phyloP scores from a whole-genome alignment of 352 stramenopile species.

The Phytopythium oedochilum region DNA sequence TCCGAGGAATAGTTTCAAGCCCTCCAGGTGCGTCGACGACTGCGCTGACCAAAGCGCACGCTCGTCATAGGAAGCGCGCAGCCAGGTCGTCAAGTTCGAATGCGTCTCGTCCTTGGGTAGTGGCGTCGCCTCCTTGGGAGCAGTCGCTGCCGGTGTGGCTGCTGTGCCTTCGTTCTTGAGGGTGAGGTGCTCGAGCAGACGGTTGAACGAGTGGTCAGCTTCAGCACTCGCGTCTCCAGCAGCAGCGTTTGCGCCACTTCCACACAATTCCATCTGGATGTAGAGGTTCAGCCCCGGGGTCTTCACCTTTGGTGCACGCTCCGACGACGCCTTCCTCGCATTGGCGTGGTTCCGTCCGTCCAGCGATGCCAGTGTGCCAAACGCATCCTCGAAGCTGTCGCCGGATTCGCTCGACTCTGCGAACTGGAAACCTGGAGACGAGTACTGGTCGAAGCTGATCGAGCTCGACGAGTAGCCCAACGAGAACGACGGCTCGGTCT shows the following conservation, averaged over 20 bases:
- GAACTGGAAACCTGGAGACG: conserved; percentile 52
- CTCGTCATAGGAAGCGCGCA: conserved; percentile 57
- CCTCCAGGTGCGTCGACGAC: conserved; percentile 46
- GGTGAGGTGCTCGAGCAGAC: conserved; percentile 36
- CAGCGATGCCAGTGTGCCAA: conserved; percentile 11
- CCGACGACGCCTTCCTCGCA: neutral
- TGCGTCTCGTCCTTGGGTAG: conserved; percentile 26
- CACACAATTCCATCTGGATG: conserved; percentile 79
- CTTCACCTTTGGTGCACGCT: conserved; percentile 1
- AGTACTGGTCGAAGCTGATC: conserved; percentile 53
- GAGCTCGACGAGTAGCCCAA: conserved; percentile 42
- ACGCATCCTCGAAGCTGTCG: conserved; percentile 18
- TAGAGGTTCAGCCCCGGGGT: conserved; percentile 55
- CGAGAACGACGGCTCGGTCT: conserved; percentile 46
- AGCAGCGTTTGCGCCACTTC: conserved; percentile 8
- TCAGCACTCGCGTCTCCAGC: conserved; percentile 3
- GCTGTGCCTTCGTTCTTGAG: neutral
- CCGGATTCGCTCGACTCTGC: conserved; percentile 38
- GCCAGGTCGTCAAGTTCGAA: conserved; percentile 62
- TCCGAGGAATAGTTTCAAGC: conserved; percentile 54
- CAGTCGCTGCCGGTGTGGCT: neutral
- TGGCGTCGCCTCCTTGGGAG: neutral
- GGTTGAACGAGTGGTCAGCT: conserved; percentile 39
- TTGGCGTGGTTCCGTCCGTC: conserved; percentile 7
- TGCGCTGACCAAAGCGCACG: conserved; percentile 30